Percentiles rank a stretch among this genome's conserved stretches.
Conservation (phyloP, 352 stramenopile genomes). For the Plasmopara muralis region DNA sequence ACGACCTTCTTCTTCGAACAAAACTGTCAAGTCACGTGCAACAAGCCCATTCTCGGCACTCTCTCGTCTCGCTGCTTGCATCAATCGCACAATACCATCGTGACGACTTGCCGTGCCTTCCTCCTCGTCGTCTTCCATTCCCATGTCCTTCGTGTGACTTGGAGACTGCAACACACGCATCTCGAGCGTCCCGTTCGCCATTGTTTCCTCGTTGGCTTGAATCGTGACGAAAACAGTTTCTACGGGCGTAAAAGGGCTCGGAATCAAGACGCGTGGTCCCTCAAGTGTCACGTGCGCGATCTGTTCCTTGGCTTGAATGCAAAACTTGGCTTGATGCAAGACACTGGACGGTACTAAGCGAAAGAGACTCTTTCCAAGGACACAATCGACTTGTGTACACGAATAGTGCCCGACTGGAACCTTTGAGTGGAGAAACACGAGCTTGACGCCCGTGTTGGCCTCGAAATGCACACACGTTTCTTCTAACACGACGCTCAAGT, state of each 20-base stretch:
- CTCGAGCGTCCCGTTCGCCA: conserved; percentile 43
- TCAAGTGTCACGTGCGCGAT: conserved; percentile 41
- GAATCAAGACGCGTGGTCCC: conserved; percentile 45
- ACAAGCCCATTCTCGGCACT: too few relatives aligned
- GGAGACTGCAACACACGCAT: conserved; percentile 25
- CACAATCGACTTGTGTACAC: conserved; percentile 49
- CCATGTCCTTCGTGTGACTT: conserved; percentile 1
- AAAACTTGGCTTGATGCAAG: conserved; percentile 32
- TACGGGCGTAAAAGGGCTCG: conserved; percentile 18
- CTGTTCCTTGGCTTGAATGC: conserved; percentile 46
- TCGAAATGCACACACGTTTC: conserved; percentile 55
- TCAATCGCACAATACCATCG: conserved; percentile 13
- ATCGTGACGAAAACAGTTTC: conserved; percentile 44
- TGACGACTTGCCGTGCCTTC: conserved; percentile 10
- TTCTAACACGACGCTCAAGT: conserved; percentile 7
- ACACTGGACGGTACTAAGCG: conserved; percentile 28
- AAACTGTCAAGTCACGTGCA: too few relatives aligned
- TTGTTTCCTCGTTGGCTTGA: conserved; percentile 35
- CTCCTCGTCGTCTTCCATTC: conserved; percentile 5
- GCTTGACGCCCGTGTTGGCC: conserved; percentile 42
- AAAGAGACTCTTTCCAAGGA: conserved; percentile 50
- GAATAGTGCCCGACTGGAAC: conserved; percentile 44
- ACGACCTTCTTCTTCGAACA: background rate
- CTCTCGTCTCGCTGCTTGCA: conserved; percentile 2
- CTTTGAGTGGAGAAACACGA: conserved; percentile 41